Evolutionary conservation across 306 rosid species (phyloP).

Genomic region (Trifolium dubium): DNA sequence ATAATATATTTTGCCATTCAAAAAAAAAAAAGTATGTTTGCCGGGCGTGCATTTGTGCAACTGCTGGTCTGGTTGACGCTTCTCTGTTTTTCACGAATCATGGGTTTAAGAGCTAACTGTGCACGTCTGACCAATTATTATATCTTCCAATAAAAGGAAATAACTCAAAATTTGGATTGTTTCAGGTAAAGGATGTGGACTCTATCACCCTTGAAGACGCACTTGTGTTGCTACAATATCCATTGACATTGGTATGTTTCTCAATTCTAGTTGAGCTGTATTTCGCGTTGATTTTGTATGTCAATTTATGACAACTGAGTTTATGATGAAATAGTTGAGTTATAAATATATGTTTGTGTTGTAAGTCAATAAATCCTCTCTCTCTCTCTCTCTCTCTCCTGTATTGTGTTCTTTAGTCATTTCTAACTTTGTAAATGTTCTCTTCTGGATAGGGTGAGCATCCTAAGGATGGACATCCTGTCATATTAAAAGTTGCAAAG

Average conservation of each 20-base stretch:
- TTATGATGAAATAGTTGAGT: slow-evolving; percentile 14
- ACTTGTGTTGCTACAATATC: slow-evolving; percentile 70
- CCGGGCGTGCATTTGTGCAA: slow-evolving; percentile 7
- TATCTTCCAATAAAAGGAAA: slow-evolving; percentile 31
- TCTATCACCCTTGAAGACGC: slow-evolving; percentile 77
- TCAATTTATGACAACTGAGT: background rate
- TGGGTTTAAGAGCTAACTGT: slow-evolving; percentile 7
- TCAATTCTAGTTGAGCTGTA: slow-evolving; percentile 32
- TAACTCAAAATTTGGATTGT: slow-evolving; percentile 34
- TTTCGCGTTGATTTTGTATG: slow-evolving; percentile 20
- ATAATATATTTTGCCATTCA: too few relatives aligned
- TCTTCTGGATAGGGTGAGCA: slow-evolving; percentile 72
- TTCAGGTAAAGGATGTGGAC: slow-evolving; percentile 73
- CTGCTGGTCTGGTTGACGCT: slow-evolving; percentile 30
- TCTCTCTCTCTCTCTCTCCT: background rate
- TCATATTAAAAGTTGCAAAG: slow-evolving; percentile 63
- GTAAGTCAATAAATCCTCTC: too few relatives aligned
- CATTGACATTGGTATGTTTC: slow-evolving; percentile 79
- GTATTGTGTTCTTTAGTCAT: slow-evolving; percentile 11
- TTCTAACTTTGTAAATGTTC: slow-evolving; percentile 33
- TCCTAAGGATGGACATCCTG: slow-evolving; percentile 82
- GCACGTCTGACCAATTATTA: slow-evolving; percentile 24
- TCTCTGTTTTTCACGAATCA: slow-evolving; percentile 31
- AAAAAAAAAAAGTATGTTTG: slow-evolving; percentile 29
- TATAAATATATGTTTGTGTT: background rate